These are phyloP conservation scores for Cladophialophora psammophila DNA, from an alignment of 2,329 filamentous ascomycete species.

Conservation along the genomic window DNA sequence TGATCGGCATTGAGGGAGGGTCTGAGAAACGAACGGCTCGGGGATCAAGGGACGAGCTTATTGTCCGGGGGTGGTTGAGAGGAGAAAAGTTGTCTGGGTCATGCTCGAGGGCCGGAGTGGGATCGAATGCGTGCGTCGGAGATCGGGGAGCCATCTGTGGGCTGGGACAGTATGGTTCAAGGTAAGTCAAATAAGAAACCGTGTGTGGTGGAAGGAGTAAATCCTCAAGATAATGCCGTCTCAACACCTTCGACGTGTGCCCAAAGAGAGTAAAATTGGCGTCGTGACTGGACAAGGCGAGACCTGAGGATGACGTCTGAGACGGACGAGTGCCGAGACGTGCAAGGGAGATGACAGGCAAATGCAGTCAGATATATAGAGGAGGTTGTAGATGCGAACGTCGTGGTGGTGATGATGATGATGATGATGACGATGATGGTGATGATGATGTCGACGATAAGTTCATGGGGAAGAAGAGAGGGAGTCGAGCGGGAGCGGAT, in stretches of 20 bases:
- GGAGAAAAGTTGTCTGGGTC: slow-evolving; percentile 37
- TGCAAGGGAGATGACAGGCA: slow-evolving; percentile 4
- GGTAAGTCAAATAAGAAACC: not conserved
- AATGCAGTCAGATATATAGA: slow-evolving; percentile 20
- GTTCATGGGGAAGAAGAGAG: slow-evolving; percentile 8
- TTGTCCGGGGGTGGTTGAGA: slow-evolving; percentile 28
- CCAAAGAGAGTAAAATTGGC: not conserved
- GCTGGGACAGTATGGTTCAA: not conserved
- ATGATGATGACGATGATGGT: not conserved
- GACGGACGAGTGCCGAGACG: slow-evolving; percentile 9
- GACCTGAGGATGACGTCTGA: slow-evolving; percentile 21
- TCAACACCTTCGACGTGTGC: not conserved
- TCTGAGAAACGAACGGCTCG: slow-evolving; percentile 53
- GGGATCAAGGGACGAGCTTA: slow-evolving; percentile 36
- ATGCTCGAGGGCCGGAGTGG: slow-evolving; percentile 38
- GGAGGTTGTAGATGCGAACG: slow-evolving; percentile 18
- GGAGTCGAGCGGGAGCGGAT: not conserved
- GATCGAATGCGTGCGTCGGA: slow-evolving; percentile 39
- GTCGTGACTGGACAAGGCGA: not conserved
- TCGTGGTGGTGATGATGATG: not conserved
- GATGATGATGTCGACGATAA: slow-evolving; percentile 10
- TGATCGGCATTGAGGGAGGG: slow-evolving; percentile 45
- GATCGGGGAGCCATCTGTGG: slow-evolving; percentile 35
- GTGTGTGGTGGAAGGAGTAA: not conserved
- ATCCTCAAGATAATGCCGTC: not conserved